A percentile compares a stretch with the other conserved stretches of the same genome.
phyloP scores from a whole-genome alignment of 352 stramenopile species.

The Pythium utonaiense region DNA sequence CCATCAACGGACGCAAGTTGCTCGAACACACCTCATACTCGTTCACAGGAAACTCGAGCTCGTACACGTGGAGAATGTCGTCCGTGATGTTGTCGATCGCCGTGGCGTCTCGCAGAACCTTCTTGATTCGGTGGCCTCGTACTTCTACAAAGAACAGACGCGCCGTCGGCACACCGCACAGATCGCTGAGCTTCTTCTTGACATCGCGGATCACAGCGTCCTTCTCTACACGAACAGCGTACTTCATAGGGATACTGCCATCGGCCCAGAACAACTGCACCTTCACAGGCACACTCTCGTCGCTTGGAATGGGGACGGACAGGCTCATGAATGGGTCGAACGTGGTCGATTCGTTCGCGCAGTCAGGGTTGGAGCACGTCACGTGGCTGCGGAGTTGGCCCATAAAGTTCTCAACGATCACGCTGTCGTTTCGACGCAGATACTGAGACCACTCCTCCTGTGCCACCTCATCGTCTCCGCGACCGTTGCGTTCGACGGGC shows the following conservation, averaged over 20 bases:
- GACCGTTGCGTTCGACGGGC: slow-evolving; percentile 66
- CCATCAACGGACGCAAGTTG: slow-evolving; percentile 37
- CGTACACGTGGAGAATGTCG: slow-evolving; percentile 78
- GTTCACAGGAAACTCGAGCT: slow-evolving; percentile 73
- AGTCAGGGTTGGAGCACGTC: slow-evolving; percentile 75
- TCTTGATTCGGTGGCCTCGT: slow-evolving; percentile 63
- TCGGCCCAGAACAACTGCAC: slow-evolving; percentile 75
- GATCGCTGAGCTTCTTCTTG: slow-evolving; percentile 51
- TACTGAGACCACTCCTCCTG: slow-evolving; percentile 83
- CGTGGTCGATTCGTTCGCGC: slow-evolving; percentile 74
- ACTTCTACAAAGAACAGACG: slow-evolving; percentile 75
- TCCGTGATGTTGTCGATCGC: slow-evolving; percentile 49
- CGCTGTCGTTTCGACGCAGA: slow-evolving; percentile 88
- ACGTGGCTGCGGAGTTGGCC: slow-evolving; percentile 86
- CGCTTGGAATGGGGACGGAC: slow-evolving; percentile 82
- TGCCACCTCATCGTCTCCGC: slow-evolving; percentile 60
- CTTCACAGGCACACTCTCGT: slow-evolving; percentile 49
- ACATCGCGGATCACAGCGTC: slow-evolving; percentile 50
- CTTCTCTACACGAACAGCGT: slow-evolving; percentile 55
- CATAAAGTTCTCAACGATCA: slow-evolving; percentile 90
- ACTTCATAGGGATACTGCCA: slow-evolving; percentile 72
- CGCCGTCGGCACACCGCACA: slow-evolving; percentile 39
- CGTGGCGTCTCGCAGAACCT: slow-evolving; percentile 38
- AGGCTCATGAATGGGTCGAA: slow-evolving; percentile 91
- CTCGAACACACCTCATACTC: slow-evolving; percentile 71